phyloP scores from a whole-genome alignment of 208 protist genomes.

The Trypanosoma caninum region DNA sequence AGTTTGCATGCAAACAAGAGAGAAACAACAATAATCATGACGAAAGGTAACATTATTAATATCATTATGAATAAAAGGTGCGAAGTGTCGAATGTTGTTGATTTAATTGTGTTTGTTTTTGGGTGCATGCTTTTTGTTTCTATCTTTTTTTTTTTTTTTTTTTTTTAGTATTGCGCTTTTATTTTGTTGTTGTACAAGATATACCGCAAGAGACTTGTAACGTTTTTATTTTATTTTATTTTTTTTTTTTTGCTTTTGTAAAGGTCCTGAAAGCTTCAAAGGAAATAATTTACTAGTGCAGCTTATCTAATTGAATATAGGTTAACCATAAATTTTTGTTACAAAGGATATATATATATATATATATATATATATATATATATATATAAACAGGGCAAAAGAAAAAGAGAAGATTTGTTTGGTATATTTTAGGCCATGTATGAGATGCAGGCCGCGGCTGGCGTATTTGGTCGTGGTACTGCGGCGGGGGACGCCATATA shows the following conservation, averaged over 20 bases:
- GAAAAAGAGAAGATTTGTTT: neutral
- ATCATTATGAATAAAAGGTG: too few relatives aligned
- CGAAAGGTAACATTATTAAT: too few relatives aligned
- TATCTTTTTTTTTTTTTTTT: neutral
- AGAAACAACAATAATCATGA: too few relatives aligned
- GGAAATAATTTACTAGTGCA: neutral
- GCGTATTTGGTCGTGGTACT: constrained; percentile 84
- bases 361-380: neutral
- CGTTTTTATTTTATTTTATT: too few relatives aligned
- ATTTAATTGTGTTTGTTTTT: too few relatives aligned
- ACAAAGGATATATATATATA: neutral
- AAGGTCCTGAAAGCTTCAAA: neutral
- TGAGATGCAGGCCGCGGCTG: constrained; percentile 20
- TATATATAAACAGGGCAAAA: neutral
- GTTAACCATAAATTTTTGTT: too few relatives aligned
- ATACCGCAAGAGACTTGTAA: neutral
- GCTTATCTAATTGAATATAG: too few relatives aligned
- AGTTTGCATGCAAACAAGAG: too few relatives aligned
- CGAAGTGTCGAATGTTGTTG: too few relatives aligned
- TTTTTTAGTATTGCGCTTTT: neutral
- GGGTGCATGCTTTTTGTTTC: constrained; percentile 8
- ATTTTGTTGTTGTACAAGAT: constrained; percentile 4
- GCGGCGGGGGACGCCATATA: constrained; percentile 86
- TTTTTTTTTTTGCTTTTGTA: constrained; percentile 12
- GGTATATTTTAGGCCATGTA: neutral